Base-by-base conservation (phyloP, 1,284 basidiomycete genomes). In the Coniophora puteana region DNA sequence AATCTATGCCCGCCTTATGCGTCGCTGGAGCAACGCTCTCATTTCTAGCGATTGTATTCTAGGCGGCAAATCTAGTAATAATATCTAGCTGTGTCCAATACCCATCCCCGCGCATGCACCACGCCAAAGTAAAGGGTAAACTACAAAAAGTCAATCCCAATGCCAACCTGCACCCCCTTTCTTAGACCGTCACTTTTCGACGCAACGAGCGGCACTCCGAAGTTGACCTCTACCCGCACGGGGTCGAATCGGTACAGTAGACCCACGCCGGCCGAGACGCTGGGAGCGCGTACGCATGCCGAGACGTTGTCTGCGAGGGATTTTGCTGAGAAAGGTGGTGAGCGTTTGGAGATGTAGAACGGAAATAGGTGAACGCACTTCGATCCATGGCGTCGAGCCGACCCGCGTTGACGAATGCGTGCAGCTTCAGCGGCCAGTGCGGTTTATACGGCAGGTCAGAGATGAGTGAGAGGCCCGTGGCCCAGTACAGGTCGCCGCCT, bases 401-500 rank as follows among this genome's bases (percentile, higher is more conserved):
- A 7, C 95, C 94, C 0, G 83, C 82, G 51, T 98, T 98, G 37
- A 92, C 49, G 69, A 93, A 98, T 0, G 72, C 53, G 55, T 99
- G 96, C 0, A 82, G 60, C 61, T 94, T 93, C 22, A 97, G 60
- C 0, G 93, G 94, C 93, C 93, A 97, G 28, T 91, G 72, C 1
- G 83, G 71, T 54, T 83, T 89, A 27, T 55, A 62, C 0, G 93
- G 93, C 35, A 98, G 69, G 46, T 93, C 79, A 0, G 85, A 80
- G 34, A 97, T 77, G 32, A 95, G 49, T 46, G 89, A 93, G 4
- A 85, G 57, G 1, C 96, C 96, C 2, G 82, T 63, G 0, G 89
- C 83, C 79, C 92, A 98, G 53, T 83, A 88, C 17, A 93, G 52
- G 52, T 95, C 90, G 3, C 94, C 96, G 4, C 96, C 96, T 2